These are phyloP conservation scores for Gigaspora rosea DNA, from an alignment of 192 early-diverging fungal genomes.

Conservation along the genomic window DNA sequence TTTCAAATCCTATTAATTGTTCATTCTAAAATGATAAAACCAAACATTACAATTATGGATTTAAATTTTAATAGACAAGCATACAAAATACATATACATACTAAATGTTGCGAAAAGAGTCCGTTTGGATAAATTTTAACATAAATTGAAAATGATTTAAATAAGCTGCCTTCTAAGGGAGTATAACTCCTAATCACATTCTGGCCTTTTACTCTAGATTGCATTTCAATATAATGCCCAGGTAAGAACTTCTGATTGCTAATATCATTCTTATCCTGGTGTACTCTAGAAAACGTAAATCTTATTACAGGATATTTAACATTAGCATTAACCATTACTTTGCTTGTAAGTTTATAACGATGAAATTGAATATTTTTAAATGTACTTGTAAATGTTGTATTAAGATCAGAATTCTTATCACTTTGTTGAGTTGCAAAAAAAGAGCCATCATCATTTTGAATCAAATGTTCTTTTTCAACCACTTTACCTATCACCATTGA, in stretches of 20 bases:
- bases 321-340: conserved; percentile 3
- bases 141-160: conserved; percentile 21
- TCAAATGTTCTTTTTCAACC: background rate
- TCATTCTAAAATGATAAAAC: background rate
- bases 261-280: conserved; percentile 2
- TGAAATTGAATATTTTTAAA: conserved; percentile 14
- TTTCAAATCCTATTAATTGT: conserved; percentile 27
- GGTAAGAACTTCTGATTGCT: conserved; percentile 21
- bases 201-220: conserved; percentile 25
- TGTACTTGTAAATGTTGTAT: background rate
- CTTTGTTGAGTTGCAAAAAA: too few relatives aligned
- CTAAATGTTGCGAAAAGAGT: conserved; percentile 19
- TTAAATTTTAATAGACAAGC: background rate
- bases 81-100: background rate
- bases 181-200: conserved; percentile 26
- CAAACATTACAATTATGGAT: background rate
- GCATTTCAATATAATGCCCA: conserved; percentile 24
- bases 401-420: too few relatives aligned
- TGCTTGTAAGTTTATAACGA: conserved; percentile 28
- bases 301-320: background rate
- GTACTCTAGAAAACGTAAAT: conserved; percentile 23
- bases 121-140: conserved; percentile 32
- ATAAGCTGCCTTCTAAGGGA: conserved; percentile 21
- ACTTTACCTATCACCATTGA: conserved; percentile 8
- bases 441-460: too few relatives aligned